A percentile compares a stretch with the other conserved stretches of the same genome.
Conservation (phyloP, 805 yeast species). For the Saccharomycopsis babjevae region DNA sequence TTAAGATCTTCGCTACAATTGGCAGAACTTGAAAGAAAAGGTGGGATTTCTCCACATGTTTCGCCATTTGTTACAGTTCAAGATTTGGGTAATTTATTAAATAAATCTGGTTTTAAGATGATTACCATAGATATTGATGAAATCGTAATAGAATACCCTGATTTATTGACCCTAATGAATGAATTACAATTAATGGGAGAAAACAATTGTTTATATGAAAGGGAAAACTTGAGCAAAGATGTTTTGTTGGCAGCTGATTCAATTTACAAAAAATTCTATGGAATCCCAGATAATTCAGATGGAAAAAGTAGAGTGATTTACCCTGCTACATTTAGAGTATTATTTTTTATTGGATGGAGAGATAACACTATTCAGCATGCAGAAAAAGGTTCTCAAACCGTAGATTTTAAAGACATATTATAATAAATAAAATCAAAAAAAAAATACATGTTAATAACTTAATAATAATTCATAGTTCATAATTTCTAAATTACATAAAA, state of each 20-base stretch:
- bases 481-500: neutral
- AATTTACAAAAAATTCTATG: constrained; percentile 62
- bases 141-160: constrained; percentile 69
- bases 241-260: constrained; percentile 66
- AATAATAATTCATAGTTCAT: neutral
- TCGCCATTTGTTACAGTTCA: constrained; percentile 72
- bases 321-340: constrained; percentile 74
- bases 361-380: constrained; percentile 64
- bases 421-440: neutral
- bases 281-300: constrained; percentile 41
- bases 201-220: constrained; percentile 47
- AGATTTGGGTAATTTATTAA: constrained; percentile 65
- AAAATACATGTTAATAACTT: neutral
- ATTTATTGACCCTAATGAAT: constrained; percentile 51
- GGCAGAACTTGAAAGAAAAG: constrained; percentile 71
- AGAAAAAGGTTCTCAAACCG: constrained; percentile 60
- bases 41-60: constrained; percentile 72
- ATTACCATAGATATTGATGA: constrained; percentile 81
- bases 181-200: constrained; percentile 82
- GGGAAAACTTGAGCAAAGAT: constrained; percentile 44
- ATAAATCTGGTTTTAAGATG: constrained; percentile 68
- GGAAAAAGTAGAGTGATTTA: constrained; percentile 29
- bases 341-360: constrained; percentile 87
- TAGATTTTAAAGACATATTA: constrained; percentile 56
- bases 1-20: constrained; percentile 69